Conservation (phyloP, 768 basidiomycete species). For the Mycena rebaudengoi region DNA sequence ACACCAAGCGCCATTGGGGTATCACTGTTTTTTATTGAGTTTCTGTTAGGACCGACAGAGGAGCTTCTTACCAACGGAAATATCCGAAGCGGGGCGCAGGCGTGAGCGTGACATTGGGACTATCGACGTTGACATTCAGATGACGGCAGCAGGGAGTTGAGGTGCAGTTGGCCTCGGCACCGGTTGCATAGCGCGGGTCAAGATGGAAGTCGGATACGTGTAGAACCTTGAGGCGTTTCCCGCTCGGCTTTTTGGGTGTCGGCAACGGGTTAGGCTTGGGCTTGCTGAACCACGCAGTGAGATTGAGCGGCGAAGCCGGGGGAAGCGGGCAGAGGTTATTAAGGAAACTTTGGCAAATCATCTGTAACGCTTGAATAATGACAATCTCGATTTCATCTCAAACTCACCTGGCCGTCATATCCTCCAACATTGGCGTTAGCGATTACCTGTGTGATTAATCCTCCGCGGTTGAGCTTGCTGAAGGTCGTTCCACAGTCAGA, state of each 20-base stretch:
- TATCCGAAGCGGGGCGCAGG: conserved; percentile 77
- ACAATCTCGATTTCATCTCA: not conserved
- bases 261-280: conserved; percentile 78
- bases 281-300: conserved; percentile 77
- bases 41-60: not conserved
- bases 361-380: not conserved
- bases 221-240: conserved; percentile 73
- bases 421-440: conserved; percentile 77
- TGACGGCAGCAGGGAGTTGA: conserved; percentile 71
- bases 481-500: conserved; percentile 58
- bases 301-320: conserved; percentile 65
- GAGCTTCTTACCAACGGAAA: conserved; percentile 65
- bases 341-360: conserved; percentile 28
- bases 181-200: conserved; percentile 76
- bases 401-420: conserved; percentile 72
- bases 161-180: conserved; percentile 78
- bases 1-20: conserved; percentile 67
- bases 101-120: conserved; percentile 57
- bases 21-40: conserved; percentile 52
- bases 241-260: conserved; percentile 63
- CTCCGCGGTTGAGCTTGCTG: conserved; percentile 58
- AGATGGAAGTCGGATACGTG: conserved; percentile 84
- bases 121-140: conserved; percentile 57
- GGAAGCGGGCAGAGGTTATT: conserved; percentile 57
- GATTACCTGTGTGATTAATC: conserved; percentile 74